Evolutionary conservation across 805 yeast species (phyloP), one percentile per base, ranked within the genome.

Genomic region (Candida insectorum): DNA sequence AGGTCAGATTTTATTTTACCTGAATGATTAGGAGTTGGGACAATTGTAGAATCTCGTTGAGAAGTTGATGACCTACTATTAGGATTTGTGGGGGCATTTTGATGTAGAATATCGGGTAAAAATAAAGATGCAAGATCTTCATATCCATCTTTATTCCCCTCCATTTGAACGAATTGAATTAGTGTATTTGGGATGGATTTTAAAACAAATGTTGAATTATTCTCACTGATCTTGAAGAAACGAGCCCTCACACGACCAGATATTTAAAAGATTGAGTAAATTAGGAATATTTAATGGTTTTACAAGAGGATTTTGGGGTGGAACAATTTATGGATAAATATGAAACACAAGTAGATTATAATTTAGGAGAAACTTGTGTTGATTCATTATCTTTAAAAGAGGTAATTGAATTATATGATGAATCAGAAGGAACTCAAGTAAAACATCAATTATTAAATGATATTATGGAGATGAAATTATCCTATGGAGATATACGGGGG

Each of bases 291-390:
- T n/a, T n/a, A 12, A 35, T 24, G 32, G 32, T 39, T 14, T n/a
- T 47, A 18, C 75, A 69, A 47, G 69, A 58, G 31, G 60, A 57
- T 22, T 75, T 75, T 49, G 63, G 52, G 11, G 71, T 75, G n/a
- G 79, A 75, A 49, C 70, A 69, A 45, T 75, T 67, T 52, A 73
- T 75, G 78, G 77, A 73, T 47, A 47, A 51, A 26, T 61, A 71
- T 56, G 79, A 75, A 45, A 54, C 56, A 6, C 43, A 38, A 19
- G 58, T 66, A 23, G 41, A 42, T 9, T 53, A 49, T 51, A 75
- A 74, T 44, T 46, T 73, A 44, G 79, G 73, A 11, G 79, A 75
- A 47, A 71, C 79, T 1, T 75, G 81, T 44, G 66, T 70, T 40
- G 58, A 61, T 37, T 68, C 78, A 2, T 31, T 75, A 26, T 51